Evolutionary conservation across 2,329 filamentous ascomycete genomes (phyloP).

Genomic region (Dactylellina sp.): DNA sequence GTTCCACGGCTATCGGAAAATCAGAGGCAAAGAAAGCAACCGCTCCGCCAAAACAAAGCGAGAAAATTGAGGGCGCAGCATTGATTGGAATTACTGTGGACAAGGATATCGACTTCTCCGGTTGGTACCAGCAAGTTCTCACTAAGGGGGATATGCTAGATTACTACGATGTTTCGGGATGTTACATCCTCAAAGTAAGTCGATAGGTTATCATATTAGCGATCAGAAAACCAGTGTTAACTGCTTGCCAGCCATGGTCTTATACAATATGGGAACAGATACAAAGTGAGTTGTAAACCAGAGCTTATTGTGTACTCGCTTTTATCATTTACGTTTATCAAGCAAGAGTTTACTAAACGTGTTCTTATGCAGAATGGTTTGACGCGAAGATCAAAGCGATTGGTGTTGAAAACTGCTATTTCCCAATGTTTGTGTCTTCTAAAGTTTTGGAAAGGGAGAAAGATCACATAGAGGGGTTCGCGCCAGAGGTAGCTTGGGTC

Average conservation of each 20-base stretch:
- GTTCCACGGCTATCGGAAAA: constrained; percentile 61
- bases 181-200: constrained; percentile 85
- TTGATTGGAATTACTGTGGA: constrained; percentile 87
- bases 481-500: constrained; percentile 89
- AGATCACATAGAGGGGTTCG: constrained; percentile 98
- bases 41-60: constrained; percentile 64
- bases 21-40: constrained; percentile 65
- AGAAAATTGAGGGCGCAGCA: constrained; percentile 71
- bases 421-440: constrained; percentile 93
- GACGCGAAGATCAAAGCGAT: constrained; percentile 80
- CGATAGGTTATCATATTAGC: background rate
- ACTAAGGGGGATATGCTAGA: constrained; percentile 97
- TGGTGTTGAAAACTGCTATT: constrained; percentile 94
- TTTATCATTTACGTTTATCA: background rate
- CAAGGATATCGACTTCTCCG: constrained; percentile 87
- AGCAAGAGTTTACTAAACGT: background rate
- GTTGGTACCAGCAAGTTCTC: constrained; percentile 98
- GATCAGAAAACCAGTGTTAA: constrained; percentile 26
- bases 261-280: constrained; percentile 77
- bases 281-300: constrained; percentile 66
- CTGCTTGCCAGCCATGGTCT: constrained; percentile 68
- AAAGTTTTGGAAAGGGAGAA: constrained; percentile 90
- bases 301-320: too few relatives aligned
- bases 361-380: constrained; percentile 58
- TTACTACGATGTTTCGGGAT: constrained; percentile 97